Percentiles rank a stretch among this genome's conserved stretches.
phyloP scores from a whole-genome alignment of 768 basidiomycete species.

The Exsudoporus frostii region DNA sequence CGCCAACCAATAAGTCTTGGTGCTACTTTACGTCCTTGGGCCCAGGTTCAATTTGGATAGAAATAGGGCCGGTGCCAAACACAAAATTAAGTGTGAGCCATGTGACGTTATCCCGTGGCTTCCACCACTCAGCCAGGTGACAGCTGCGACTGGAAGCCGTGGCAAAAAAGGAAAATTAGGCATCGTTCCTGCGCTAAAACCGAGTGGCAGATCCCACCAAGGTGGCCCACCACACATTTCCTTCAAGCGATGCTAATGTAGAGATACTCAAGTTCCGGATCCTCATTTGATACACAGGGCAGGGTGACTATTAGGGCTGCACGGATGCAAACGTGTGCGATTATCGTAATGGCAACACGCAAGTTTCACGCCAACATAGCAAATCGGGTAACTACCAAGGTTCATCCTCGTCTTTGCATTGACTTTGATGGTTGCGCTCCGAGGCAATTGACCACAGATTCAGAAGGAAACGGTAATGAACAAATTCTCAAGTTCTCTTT shows the following conservation, averaged over 20 bases:
- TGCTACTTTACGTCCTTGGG: background rate
- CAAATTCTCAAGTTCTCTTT: background rate
- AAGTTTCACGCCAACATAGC: slow-evolving; percentile 7
- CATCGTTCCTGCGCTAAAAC: background rate
- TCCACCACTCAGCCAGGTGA: background rate
- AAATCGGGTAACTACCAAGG: background rate
- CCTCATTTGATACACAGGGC: background rate
- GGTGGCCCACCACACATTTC: background rate
- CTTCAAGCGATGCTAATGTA: background rate
- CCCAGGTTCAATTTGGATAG: background rate
- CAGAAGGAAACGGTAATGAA: slow-evolving; percentile 5
- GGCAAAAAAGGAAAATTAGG: background rate
- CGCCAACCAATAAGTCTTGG: background rate
- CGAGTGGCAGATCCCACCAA: background rate
- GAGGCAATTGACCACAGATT: background rate
- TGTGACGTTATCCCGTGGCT: background rate
- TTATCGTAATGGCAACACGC: slow-evolving; percentile 11
- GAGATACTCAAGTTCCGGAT: background rate
- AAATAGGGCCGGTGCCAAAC: background rate
- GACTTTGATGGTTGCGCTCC: too few relatives aligned
- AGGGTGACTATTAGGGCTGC: background rate
- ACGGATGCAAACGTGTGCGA: background rate
- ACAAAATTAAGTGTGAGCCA: background rate
- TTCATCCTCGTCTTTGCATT: background rate
- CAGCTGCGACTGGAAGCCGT: background rate